These are phyloP conservation scores for Hypoxylon lienhwacheense DNA, from an alignment of 495 filamentous ascomycete species.

Conservation along the genomic window DNA sequence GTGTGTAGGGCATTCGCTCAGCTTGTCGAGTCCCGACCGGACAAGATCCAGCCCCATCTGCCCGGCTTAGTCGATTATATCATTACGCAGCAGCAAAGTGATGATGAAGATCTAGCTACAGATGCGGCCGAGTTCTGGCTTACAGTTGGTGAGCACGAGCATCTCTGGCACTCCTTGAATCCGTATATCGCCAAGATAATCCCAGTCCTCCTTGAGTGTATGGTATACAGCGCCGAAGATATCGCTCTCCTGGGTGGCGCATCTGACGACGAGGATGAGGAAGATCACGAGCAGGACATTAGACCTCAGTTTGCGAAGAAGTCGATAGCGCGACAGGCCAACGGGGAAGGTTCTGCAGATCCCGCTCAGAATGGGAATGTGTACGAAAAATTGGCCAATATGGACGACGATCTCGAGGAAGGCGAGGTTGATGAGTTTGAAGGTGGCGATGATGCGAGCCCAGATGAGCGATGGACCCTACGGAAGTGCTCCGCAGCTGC, in stretches of 20 bases:
- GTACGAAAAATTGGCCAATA: constrained; percentile 52
- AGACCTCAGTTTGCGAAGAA: constrained; percentile 90
- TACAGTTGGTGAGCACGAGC: constrained; percentile 82
- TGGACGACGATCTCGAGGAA: constrained; percentile 81
- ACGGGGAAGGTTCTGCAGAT: constrained; percentile 57
- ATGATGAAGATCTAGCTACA: constrained; percentile 87
- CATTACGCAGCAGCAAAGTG: constrained; percentile 81
- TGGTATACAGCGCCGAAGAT: constrained; percentile 96
- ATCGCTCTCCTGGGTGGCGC: constrained; percentile 79
- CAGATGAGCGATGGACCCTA: constrained; percentile 93
- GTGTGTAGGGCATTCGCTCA: constrained; percentile 93
- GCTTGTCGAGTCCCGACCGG: constrained; percentile 85
- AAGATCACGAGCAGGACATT: constrained; percentile 88
- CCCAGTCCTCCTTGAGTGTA: constrained; percentile 86
- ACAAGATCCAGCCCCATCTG: constrained; percentile 88
- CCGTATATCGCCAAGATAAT: constrained; percentile 85
- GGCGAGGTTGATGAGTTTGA: constrained; percentile 86
- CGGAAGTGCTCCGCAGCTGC: constrained; percentile 97
- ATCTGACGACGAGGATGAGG: constrained; percentile 86
- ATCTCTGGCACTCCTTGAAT: constrained; percentile 68
- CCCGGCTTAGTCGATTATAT: constrained; percentile 90
- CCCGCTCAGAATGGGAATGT: constrained; percentile 52
- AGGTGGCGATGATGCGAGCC: constrained; percentile 71
- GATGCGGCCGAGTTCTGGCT: constrained; percentile 99
- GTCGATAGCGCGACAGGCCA: constrained; percentile 50